A percentile compares a stretch with the other conserved stretches of the same genome.
phyloP scores from a whole-genome alignment of 2,329 filamentous ascomycete genomes.

The Cryphonectria parasitica region DNA sequence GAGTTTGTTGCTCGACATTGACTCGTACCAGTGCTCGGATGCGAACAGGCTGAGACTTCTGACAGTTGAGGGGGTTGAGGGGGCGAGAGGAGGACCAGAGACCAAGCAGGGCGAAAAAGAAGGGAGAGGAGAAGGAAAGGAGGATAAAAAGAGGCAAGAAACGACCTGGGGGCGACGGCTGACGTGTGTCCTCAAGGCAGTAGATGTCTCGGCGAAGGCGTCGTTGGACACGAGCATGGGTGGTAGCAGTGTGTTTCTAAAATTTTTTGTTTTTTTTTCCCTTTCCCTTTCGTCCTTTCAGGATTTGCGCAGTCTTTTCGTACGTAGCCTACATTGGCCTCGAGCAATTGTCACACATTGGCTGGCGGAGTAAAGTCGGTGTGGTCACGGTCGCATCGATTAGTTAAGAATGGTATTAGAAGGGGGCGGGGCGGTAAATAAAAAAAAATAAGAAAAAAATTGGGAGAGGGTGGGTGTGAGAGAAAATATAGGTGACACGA shows the following conservation, averaged over 20 bases:
- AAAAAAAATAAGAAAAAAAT: neutral
- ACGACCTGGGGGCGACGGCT: neutral
- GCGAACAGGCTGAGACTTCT: neutral
- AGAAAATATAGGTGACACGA: neutral
- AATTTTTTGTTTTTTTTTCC: neutral
- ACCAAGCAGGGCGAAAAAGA: neutral
- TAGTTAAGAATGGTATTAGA: neutral
- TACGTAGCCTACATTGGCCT: neutral
- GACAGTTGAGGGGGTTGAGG: neutral
- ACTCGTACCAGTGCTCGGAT: neutral
- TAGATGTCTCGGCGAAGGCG: neutral
- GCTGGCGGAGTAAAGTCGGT: neutral
- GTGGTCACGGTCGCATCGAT: neutral
- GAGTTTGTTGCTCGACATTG: neutral
- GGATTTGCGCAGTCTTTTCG: neutral
- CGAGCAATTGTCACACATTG: neutral
- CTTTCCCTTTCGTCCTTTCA: too few relatives aligned
- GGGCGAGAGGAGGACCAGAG: neutral
- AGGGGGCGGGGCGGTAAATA: neutral
- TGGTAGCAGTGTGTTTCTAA: neutral
- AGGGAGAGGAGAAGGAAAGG: neutral
- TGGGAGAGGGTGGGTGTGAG: neutral
- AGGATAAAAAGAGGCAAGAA: neutral
- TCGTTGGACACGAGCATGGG: neutral
- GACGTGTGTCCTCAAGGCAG: neutral